phyloP scores from a whole-genome alignment of 805 yeast species.

The Cyberlindnera galapagoensis region DNA sequence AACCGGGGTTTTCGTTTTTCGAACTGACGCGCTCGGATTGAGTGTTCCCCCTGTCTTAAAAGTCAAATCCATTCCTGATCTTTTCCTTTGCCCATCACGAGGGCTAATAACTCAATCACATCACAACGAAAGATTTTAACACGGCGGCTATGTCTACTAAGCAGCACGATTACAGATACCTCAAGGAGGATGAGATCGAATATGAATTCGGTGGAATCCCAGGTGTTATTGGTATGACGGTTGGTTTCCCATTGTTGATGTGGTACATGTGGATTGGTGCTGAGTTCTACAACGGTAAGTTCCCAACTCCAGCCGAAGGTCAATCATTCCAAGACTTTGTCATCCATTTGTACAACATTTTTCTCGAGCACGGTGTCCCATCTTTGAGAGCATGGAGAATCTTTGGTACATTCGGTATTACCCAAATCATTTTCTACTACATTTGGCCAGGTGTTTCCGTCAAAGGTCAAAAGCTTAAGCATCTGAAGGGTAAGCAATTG shows the following conservation, averaged over 20 bases:
- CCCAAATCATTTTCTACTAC: slow-evolving; percentile 71
- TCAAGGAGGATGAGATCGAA: slow-evolving; percentile 49
- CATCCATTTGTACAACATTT: slow-evolving; percentile 36
- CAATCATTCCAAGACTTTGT: slow-evolving; percentile 43
- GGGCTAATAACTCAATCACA: too few relatives aligned
- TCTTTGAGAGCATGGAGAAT: slow-evolving; percentile 55
- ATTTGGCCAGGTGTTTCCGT: slow-evolving; percentile 92
- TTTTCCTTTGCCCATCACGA: too few relatives aligned
- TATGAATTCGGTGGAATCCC: slow-evolving; percentile 92
- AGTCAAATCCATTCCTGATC: not conserved
- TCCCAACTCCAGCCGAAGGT: slow-evolving; percentile 59
- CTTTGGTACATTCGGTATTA: slow-evolving; percentile 60
- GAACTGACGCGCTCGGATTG: not conserved
- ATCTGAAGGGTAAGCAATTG: slow-evolving; percentile 70
- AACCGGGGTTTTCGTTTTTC: not conserved
- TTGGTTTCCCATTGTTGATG: slow-evolving; percentile 90
- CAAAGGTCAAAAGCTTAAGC: slow-evolving; percentile 87
- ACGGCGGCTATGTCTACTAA: slow-evolving; percentile 4
- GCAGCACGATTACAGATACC: slow-evolving; percentile 27
- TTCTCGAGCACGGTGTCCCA: slow-evolving; percentile 53
- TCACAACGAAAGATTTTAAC: too few relatives aligned
- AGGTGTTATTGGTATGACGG: slow-evolving; percentile 88
- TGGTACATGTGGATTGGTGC: slow-evolving; percentile 95
- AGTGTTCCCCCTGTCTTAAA: not conserved
- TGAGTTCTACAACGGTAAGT: slow-evolving; percentile 64